Percentiles rank a stretch among this genome's conserved stretches.
phyloP scores from a whole-genome alignment of 129 eudicot genomes.

The Ambrosia trifida region DNA sequence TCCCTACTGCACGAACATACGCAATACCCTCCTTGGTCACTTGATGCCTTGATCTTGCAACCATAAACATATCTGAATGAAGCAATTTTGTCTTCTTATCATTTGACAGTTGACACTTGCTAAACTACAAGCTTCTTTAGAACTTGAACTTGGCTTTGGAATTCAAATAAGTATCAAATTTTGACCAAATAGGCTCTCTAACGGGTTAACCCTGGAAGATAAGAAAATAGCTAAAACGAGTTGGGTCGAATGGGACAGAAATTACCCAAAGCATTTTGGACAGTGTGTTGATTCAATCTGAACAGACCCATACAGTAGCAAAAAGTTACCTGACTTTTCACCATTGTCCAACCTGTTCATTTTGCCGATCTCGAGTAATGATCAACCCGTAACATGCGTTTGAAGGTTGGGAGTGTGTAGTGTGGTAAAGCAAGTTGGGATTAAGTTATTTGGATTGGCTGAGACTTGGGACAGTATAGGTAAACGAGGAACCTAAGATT shows the following conservation, averaged over 20 bases:
- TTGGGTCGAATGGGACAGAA: not conserved
- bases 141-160: not conserved
- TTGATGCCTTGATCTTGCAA: slow-evolving; percentile 1
- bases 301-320: not conserved
- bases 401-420: not conserved
- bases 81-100: not conserved
- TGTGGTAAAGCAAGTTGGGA: not conserved
- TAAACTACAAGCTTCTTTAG: not conserved
- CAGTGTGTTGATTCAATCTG: too few species aligned
- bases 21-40: not conserved
- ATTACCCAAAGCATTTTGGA: not conserved
- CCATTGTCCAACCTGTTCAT: not conserved
- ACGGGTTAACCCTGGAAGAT: not conserved
- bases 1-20: not conserved
- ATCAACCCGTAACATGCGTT: not conserved
- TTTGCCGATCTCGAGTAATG: too few species aligned
- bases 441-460: not conserved
- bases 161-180: not conserved
- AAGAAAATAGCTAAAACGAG: not conserved
- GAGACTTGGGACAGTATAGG: not conserved
- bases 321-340: too few species aligned
- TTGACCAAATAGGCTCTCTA: not conserved
- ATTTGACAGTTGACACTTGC: too few species aligned
- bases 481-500: not conserved
- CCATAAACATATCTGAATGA: not conserved